Conservation (phyloP, 202 grass and related monocot species). For the Elaeis oleifera region DNA sequence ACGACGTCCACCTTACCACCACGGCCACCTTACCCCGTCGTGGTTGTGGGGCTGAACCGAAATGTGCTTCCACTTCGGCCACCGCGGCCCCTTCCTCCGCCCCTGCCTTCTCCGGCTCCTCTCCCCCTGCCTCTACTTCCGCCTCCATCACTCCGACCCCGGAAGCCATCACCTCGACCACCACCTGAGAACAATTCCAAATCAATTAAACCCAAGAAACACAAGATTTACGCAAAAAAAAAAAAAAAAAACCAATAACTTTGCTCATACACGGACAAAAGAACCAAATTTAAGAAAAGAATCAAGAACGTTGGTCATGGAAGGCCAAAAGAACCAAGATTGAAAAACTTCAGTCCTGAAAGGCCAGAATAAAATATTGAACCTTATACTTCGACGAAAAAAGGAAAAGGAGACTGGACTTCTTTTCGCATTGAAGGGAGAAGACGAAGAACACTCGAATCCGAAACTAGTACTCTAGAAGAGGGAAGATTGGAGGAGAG, state of each 20-base stretch:
- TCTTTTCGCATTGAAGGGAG: too few species aligned
- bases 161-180: slow-evolving; percentile 35
- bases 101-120: slow-evolving; percentile 19
- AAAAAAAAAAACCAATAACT: too few species aligned
- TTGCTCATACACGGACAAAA: too few species aligned
- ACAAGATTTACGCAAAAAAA: too few species aligned
- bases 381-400: too few species aligned
- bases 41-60: slow-evolving; percentile 57
- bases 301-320: too few species aligned
- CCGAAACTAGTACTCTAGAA: neutral
- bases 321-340: too few species aligned
- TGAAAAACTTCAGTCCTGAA: too few species aligned
- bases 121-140: slow-evolving; percentile 27
- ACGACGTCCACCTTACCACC: slow-evolving; percentile 8
- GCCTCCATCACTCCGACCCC: slow-evolving; percentile 32
- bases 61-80: slow-evolving; percentile 5
- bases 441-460: neutral
- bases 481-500: neutral
- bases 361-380: too few species aligned
- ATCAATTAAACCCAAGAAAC: too few species aligned
- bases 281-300: too few species aligned
- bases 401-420: too few species aligned
- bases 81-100: slow-evolving; percentile 8
- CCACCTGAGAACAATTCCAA: slow-evolving; percentile 9
- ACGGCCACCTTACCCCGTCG: slow-evolving; percentile 26